Base-by-base conservation (phyloP, 2,329 filamentous ascomycete genomes). In the Ophidiomyces ophidiicola region DNA sequence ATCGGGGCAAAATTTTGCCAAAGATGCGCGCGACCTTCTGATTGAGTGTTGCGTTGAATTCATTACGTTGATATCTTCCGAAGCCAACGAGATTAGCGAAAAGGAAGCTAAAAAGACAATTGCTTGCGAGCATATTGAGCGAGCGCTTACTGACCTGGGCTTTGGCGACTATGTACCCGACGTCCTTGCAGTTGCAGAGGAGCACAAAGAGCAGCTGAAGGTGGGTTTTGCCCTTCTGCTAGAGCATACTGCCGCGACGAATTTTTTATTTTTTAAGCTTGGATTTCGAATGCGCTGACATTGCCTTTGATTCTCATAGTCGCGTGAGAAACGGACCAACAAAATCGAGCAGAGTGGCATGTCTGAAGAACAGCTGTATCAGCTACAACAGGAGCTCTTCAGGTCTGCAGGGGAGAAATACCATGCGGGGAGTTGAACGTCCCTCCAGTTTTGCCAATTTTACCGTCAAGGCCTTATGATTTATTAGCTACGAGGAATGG, bases 11-110 rank as follows among this genome's bases (percentile, higher is more conserved):
- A 80, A 82, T 1, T 96, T 96, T 58, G 84, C 87, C 30, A 94
- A 94, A 60, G 90, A 98, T 53, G 87, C 88, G 8, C 80, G 90
- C 44, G 90, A 98, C 56, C 71, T 96, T 2, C 71, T 98, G 37
- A 98, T 98, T 54, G 90, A 96, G 67, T 96, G 90, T 67, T 98
- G 90, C 56, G 88, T 98, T 54, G 90, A 98, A 62, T 98, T 98
- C 62, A 94, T 98, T 61, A 96, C 90, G 12, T 76, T 98, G 54
- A 82, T 98, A 51, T 94, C 87, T n/a, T 93, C 85, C 33, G 88
- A 98, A 66, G 90, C 90, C 46, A 98, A 98, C 62, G 90, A 98
- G 54, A 98, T 98, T 48, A 92, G 87, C 8, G 90, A 98, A 60
- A 94, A 94, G 62, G 90, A 98, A 56, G 85, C 87, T 35, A 98